Evolutionary conservation across 306 rosid species (phyloP).

Genomic region (Corylus americana): DNA sequence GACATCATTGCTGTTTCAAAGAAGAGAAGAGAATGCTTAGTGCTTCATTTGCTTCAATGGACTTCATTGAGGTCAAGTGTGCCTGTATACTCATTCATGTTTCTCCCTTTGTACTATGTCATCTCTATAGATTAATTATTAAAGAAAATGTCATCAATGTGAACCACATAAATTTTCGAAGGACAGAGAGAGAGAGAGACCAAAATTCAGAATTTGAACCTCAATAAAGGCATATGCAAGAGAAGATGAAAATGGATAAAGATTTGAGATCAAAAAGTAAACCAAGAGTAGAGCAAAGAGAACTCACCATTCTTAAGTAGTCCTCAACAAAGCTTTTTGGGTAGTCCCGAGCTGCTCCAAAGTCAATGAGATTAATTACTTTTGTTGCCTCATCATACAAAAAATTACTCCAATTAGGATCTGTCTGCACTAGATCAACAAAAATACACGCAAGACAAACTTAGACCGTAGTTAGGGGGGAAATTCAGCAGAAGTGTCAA

Average conservation of each 20-base stretch:
- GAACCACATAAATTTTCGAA: constrained; percentile 4
- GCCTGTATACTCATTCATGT: neutral
- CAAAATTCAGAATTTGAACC: constrained; percentile 21
- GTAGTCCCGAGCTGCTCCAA: constrained; percentile 91
- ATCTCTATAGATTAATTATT: neutral
- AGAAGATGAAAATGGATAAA: constrained; percentile 16
- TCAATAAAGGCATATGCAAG: neutral
- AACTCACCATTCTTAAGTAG: constrained; percentile 85
- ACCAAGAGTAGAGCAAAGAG: constrained; percentile 16
- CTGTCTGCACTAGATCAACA: constrained; percentile 69
- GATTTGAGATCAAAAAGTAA: constrained; percentile 6
- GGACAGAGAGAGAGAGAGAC: constrained; percentile 4
- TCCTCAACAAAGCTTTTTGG: constrained; percentile 83
- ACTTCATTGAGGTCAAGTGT: neutral
- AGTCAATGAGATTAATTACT: constrained; percentile 80
- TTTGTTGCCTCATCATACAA: constrained; percentile 71
- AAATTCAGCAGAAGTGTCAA: constrained; percentile 11
- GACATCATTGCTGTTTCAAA: neutral
- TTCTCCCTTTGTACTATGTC: neutral
- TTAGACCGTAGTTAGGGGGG: constrained; percentile 23
- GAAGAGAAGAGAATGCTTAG: neutral
- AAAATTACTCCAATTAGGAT: constrained; percentile 98
- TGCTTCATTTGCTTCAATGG: neutral
- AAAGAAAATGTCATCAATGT: neutral
- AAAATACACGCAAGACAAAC: constrained; percentile 32